Evolutionary conservation across 164 flowering plant species (phyloP).

Genomic region (Liquidambar formosana): DNA sequence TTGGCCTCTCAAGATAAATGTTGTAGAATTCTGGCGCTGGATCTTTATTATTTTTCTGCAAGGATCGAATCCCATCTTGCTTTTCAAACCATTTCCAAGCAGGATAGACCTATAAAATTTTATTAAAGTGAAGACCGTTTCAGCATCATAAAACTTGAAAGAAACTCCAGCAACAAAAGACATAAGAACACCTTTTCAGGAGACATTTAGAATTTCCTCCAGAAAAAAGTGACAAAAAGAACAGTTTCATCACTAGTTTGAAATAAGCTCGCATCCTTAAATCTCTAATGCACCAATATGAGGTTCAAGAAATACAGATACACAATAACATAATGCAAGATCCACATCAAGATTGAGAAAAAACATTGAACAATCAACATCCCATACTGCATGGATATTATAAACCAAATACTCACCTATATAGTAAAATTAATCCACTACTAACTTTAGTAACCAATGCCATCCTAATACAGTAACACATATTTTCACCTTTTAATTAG

Average conservation of each 20-base stretch:
- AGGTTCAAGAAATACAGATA: background rate
- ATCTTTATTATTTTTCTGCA: constrained; percentile 84
- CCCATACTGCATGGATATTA: background rate
- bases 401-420: background rate
- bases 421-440: background rate
- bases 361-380: background rate
- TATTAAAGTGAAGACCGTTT: background rate
- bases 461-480: background rate
- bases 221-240: background rate
- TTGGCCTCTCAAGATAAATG: constrained; percentile 97
- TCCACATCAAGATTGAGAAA: background rate
- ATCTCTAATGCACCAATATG: too few relatives aligned
- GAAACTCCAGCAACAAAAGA: background rate
- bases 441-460: too few relatives aligned
- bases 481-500: background rate
- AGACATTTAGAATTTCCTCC: background rate
- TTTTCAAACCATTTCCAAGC: constrained; percentile 99
- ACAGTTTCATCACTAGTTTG: background rate
- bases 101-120: constrained; percentile 75
- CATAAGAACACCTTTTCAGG: background rate
- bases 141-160: background rate
- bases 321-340: background rate
- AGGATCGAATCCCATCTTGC: constrained; percentile 94
- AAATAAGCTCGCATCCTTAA: too few relatives aligned
- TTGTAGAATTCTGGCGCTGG: constrained; percentile 99